These are phyloP conservation scores for Fraxinus paxiana DNA, from an alignment of 305 asterid genomes.

Conservation along the genomic window DNA sequence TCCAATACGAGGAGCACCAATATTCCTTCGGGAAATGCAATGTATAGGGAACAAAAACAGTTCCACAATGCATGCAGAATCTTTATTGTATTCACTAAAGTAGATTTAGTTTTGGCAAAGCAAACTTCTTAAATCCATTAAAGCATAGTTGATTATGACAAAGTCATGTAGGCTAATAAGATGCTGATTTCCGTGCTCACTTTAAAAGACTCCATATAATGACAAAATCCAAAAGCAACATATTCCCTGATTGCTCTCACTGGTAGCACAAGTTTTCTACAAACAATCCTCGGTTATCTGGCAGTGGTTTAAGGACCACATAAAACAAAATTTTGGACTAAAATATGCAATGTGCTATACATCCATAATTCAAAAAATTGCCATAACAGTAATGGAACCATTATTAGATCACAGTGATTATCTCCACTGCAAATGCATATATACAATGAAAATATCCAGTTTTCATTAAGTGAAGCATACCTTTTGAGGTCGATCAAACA, in stretches of 20 bases:
- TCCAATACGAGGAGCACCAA: not conserved
- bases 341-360: not conserved
- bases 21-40: not conserved
- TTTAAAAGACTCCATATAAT: not conserved
- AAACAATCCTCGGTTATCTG: conserved; percentile 12
- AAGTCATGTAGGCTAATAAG: not conserved
- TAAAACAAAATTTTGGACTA: not conserved
- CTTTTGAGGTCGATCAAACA: conserved; percentile 70
- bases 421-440: not conserved
- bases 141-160: not conserved
- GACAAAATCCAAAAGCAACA: not conserved
- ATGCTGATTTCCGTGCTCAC: not conserved
- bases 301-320: conserved; percentile 13
- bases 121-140: not conserved
- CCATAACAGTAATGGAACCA: not conserved
- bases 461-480: conserved; percentile 29
- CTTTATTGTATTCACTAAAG: not conserved
- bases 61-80: not conserved
- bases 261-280: not conserved
- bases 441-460: not conserved
- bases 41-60: not conserved
- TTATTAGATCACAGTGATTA: not conserved
- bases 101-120: not conserved
- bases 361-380: not conserved
- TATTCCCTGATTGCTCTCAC: not conserved